Evolutionary conservation across 108 stramenopile species (phyloP), one percentile per base, ranked within the genome.

Genomic region (Epithemia pelagica): DNA sequence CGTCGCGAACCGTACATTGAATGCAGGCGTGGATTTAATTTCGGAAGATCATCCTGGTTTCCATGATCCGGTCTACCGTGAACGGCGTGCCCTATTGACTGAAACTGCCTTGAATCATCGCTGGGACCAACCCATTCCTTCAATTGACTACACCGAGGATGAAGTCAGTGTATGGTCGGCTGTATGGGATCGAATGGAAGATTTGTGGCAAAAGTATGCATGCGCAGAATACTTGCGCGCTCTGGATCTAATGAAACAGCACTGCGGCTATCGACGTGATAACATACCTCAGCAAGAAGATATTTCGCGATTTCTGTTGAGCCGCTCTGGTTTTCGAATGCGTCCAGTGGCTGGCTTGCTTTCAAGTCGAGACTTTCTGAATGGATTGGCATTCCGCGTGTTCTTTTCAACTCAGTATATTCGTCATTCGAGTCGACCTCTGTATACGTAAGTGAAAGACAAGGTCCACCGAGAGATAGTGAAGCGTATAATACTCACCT

Each of bases 361-460:
- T 52, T 88, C 88, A n/a, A 91, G 91, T 8, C 82, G 97, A 8
- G 97, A 98, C 74, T 98, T 98, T 65, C 74, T 98, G 51, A 97
- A 95, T 74, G 97, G 91, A 29, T 78, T 98, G 31, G 97, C 97
- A 1, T 96, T 97, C 76, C 83, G 96, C 7, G 87, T 86, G 52
- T 98, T 98, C 75, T 98, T 95, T 70, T 92, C 81, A 68, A 98
- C 97, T 2, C 96, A 91, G 69, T 98, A 98, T 79, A 98, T 98
- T 69, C 85, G 96, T 29, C 91, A 94, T 78, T 83, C 90, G 29
- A 88, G 86, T 55, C 77, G 56, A 66, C 93, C 93, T 22, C 82
- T 93, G 22, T 86, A 86, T 67, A 59, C 67, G 37, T 46, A 15
- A 46, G 37, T 46, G n/a, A n/a, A n/a, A n/a, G n/a, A 10, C 10